Evolutionary conservation across 2,329 filamentous ascomycete genomes (phyloP), one percentile per base, ranked within the genome.

Genomic region (Leptographium lundbergii): DNA sequence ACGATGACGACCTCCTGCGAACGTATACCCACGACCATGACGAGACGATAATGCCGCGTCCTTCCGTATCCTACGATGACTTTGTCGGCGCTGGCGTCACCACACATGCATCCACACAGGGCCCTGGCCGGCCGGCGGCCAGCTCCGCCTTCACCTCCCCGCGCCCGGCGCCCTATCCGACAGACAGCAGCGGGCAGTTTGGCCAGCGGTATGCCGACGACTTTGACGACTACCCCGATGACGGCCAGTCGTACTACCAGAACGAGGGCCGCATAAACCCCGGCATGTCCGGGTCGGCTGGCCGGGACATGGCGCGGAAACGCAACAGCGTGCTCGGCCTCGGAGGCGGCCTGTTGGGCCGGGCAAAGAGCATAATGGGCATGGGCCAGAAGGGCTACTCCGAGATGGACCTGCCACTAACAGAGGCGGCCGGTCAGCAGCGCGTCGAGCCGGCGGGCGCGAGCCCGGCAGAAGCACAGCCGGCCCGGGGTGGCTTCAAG

Each of bases 331-430:
- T 96, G 57, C 74, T 97, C 67, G 84, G 86, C 65, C 74, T 97
- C 67, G 91, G 92, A 62, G 91, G 92, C 62, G 91, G 92, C 22
- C 75, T 97, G 62, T 77, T 96, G 67, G 94, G 91, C 52, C 86
- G 81, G 68, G 87, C 92, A 50, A 97, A 95, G 77, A 91, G 88
- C 70, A 90, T 88, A 79, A 75, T 99, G 62, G 92, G 94, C 57
- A 91, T 96, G 85, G 87, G 84, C 25, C 81, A 63, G 42, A 11
- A 88, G 66, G 81, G 86, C 63, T 97, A 99, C 73, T 96, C 92
- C 39, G 94, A 97, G 74, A 99, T 99, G 94, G 92, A 99, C 70
- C 78, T 99, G 58, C 94, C 94, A 17, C 77, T 99, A 72, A 97
- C 92, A 6, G 90, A 97, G 70, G 75, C 86, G 0, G 73, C 75